Base-by-base conservation (phyloP, 1,139 yeast genomes). In the Pichia sp. region DNA sequence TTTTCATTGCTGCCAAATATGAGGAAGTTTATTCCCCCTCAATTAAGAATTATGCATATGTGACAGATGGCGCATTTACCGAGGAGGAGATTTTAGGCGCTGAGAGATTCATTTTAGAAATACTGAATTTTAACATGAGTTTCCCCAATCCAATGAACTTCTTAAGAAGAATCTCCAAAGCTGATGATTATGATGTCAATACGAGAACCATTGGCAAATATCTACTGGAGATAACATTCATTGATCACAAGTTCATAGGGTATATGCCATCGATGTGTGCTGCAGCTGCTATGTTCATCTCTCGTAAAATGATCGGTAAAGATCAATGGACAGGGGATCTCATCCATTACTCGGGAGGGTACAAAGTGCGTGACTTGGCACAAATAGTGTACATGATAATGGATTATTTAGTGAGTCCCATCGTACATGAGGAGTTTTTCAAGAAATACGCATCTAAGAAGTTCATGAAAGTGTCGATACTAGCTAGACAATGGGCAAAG, bases 131-230 rank as follows among this genome's bases (percentile, higher is more conserved):
- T 59, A 84, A 85, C 57, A 68, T 87, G 52, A 81, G 85, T 51
- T 86, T 83, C 55, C 96, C 96, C 37, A 86, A 86, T 55, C 96
- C 97, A 41, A 82, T 88, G 87, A 87, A 87, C 61, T 88, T 87
- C 55, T 65, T 88, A 51, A 76, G 97, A 58, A 74, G 97, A 56
- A 85, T 86, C 40, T 85, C 95, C 34, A 86, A 86, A 59, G 97
- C 97, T 27, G 97, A 88, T 60, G 91, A 85, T 59, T 88, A 87
- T 64, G 95, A 87, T 59, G 85, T 86, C 42, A 91, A 84, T 60
- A 77, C 93, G 35, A 77, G 97, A 59, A 87, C 96, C 12, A 71
- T 88, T 49, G 97, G 94, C 23, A 88, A 88, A 61, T 88, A 86
- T 58, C 66, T 88, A 40, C 63, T 88, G 44, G 97, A 88, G 58